phyloP scores from a whole-genome alignment of 805 yeast genomes.

The Lipomyces mesembrius region DNA sequence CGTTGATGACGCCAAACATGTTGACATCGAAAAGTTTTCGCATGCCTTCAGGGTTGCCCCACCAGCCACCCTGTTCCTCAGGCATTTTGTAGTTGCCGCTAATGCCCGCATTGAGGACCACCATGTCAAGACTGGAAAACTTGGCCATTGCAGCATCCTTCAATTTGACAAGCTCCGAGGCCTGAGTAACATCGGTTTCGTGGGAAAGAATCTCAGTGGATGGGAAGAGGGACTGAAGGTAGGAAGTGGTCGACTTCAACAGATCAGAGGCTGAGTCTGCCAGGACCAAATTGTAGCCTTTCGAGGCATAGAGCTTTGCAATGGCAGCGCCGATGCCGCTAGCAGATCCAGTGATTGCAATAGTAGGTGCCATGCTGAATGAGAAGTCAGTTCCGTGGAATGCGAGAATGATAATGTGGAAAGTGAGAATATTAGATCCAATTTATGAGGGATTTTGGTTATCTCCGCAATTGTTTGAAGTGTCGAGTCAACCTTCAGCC shows the following conservation, averaged over 20 bases:
- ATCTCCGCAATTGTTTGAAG: no score
- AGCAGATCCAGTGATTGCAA: conserved; percentile 40
- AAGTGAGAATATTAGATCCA: not conserved
- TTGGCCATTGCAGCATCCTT: conserved; percentile 36
- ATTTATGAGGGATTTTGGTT: not conserved
- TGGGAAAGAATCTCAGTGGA: conserved; percentile 24
- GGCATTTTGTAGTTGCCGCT: conserved; percentile 32
- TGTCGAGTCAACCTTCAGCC: no score
- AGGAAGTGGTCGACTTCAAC: conserved; percentile 28
- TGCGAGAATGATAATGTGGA: not conserved
- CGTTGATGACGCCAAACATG: conserved; percentile 41
- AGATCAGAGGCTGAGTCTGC: conserved; percentile 34
- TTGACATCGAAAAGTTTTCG: conserved; percentile 38
- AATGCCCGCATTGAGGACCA: conserved; percentile 42
- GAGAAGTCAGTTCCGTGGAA: not conserved
- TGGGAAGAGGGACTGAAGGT: conserved; percentile 28
- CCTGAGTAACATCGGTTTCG: conserved; percentile 37
- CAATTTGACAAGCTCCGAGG: conserved; percentile 35
- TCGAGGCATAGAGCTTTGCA: conserved; percentile 40
- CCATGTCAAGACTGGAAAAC: conserved; percentile 37
- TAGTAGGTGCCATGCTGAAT: conserved; percentile 36
- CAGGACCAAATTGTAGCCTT: conserved; percentile 41
- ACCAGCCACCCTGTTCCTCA: conserved; percentile 34
- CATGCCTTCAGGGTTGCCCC: conserved; percentile 37
- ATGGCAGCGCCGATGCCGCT: conserved; percentile 42